Conservation (phyloP, 257 asterid genomes). For the Coffea eugenioides region DNA sequence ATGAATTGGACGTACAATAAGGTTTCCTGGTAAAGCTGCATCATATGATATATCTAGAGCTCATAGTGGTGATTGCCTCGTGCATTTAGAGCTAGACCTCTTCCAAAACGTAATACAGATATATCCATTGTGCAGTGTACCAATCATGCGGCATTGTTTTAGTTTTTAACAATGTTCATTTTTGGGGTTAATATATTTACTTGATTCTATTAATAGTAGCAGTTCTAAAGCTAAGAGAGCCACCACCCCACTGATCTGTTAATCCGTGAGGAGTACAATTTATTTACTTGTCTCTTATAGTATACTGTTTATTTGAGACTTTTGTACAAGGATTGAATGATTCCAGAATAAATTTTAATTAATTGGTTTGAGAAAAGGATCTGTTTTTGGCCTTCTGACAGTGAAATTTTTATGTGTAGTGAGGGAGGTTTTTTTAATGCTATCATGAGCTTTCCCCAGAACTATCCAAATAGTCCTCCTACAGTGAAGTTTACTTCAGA, state of each 20-base stretch:
- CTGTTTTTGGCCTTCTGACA: not conserved
- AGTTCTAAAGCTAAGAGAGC: not conserved
- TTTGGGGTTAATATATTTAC: not conserved
- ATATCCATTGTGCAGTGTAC: not conserved
- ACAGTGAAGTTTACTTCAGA: conserved; percentile 90
- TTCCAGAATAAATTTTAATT: not conserved
- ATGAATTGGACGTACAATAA: not conserved
- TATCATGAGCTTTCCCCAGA: conserved; percentile 84
- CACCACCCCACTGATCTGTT: not conserved
- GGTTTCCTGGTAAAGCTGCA: not conserved
- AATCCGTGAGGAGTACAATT: not conserved
- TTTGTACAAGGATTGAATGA: not conserved
- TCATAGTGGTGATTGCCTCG: not conserved
- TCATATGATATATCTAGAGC: not conserved
- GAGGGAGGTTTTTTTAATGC: conserved; percentile 99
- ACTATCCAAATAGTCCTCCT: conserved; percentile 97
- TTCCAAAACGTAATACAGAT: not conserved
- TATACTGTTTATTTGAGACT: not conserved
- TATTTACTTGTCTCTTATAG: not conserved
- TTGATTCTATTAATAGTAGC: not conserved
- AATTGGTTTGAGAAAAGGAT: not conserved
- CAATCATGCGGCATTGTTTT: not conserved
- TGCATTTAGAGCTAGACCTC: not conserved
- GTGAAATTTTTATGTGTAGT: conserved; percentile 49
- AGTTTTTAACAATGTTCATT: not conserved